phyloP scores from a whole-genome alignment of 1,284 basidiomycete species.

The Trichosporon ovoides region DNA sequence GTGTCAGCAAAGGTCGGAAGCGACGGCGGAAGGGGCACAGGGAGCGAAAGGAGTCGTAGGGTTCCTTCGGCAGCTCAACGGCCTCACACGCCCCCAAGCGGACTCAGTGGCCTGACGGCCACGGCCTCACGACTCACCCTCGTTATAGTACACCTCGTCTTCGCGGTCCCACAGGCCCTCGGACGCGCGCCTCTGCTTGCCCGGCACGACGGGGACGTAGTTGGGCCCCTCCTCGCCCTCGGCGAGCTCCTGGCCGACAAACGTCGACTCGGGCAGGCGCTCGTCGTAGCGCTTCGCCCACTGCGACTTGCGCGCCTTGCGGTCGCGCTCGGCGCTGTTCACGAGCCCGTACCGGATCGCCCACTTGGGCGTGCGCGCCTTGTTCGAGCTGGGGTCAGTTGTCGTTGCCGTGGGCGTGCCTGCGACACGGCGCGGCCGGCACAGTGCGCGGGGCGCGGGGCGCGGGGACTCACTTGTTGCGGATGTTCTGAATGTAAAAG shows the following conservation, averaged over 20 bases:
- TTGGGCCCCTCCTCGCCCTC: constrained; percentile 62
- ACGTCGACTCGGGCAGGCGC: constrained; percentile 65
- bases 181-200: constrained; percentile 21
- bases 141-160: constrained; percentile 48
- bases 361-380: constrained; percentile 89
- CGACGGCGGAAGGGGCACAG: not conserved
- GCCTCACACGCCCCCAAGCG: no score
- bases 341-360: constrained; percentile 74
- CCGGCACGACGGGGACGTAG: constrained; percentile 38
- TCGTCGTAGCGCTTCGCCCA: constrained; percentile 85
- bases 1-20: not conserved
- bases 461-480: constrained; percentile 70
- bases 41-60: no score
- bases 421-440: not conserved
- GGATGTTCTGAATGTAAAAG: constrained; percentile 91
- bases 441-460: no score
- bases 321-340: constrained; percentile 66
- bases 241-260: constrained; percentile 65
- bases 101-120: not conserved
- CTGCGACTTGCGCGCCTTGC: constrained; percentile 70
- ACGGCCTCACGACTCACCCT: constrained; percentile 7
- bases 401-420: not conserved
- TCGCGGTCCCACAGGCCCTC: constrained; percentile 44
- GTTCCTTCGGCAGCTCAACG: no score
- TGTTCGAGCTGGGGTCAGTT: constrained; percentile 57